Evolutionary conservation across 1,284 basidiomycete species (phyloP).

Genomic region (Pseudozyma sp.): DNA sequence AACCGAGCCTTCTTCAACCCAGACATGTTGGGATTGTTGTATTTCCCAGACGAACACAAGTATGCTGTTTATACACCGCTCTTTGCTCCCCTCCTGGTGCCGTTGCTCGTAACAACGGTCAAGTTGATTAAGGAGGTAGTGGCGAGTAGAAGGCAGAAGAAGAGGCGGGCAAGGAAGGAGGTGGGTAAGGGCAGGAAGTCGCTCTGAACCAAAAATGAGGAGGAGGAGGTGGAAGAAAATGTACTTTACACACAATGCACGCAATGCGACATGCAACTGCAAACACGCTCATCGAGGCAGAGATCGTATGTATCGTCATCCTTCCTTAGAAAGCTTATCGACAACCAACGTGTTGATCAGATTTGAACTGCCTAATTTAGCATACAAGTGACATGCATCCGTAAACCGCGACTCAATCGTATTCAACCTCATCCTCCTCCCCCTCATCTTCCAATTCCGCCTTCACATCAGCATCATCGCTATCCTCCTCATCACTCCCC

Average conservation of each 20-base stretch:
- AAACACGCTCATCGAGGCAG: no score
- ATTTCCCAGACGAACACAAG: conserved; percentile 76
- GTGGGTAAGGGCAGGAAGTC: conserved; percentile 7
- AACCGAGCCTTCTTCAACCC: conserved; percentile 96
- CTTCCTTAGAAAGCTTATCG: no score
- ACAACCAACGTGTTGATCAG: background rate
- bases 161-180: background rate
- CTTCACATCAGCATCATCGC: background rate
- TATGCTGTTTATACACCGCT: conserved; percentile 69
- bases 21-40: conserved; percentile 91
- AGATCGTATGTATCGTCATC: no score
- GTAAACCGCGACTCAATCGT: conserved; percentile 7
- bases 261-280: no score
- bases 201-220: background rate
- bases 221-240: no score
- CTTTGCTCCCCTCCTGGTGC: conserved; percentile 74
- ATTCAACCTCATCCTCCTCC: conserved; percentile 9
- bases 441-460: background rate
- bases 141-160: no score
- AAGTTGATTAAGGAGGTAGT: conserved; percentile 28
- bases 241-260: no score
- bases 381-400: background rate
- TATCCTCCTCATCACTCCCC: conserved; percentile 7
- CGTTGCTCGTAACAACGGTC: conserved; percentile 79
- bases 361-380: background rate